phyloP scores from a whole-genome alignment of 2,329 filamentous ascomycete genomes.

The Fusarium sp. region DNA sequence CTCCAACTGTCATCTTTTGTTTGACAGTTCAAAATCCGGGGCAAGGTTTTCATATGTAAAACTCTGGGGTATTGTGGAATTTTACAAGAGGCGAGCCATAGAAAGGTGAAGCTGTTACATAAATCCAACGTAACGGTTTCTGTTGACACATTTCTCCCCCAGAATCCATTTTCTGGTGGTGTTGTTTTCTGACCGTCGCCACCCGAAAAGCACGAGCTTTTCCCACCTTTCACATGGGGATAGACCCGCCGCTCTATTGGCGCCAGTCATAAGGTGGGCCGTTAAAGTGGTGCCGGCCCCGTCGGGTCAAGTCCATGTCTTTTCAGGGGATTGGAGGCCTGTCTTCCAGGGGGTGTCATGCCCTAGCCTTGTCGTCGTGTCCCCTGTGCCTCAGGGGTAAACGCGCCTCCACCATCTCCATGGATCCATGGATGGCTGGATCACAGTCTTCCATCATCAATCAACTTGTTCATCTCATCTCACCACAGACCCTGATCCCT shows the following conservation, averaged over 20 bases:
- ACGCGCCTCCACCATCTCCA: neutral
- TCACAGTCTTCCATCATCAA: neutral
- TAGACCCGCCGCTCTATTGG: neutral
- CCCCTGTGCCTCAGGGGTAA: constrained; percentile 2
- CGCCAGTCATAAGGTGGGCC: neutral
- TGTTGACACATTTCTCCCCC: neutral
- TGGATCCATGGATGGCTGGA: neutral
- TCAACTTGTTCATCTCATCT: constrained; percentile 8
- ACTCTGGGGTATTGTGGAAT: constrained; percentile 40
- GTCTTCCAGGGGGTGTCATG: neutral
- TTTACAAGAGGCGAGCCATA: constrained; percentile 29
- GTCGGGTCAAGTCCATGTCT: neutral
- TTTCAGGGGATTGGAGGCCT: constrained; percentile 1
- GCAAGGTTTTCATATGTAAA: constrained; percentile 7
- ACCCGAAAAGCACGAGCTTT: constrained; percentile 3
- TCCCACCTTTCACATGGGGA: neutral
- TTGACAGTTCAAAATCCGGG: constrained; percentile 10
- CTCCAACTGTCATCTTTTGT: neutral
- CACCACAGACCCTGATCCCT: constrained; percentile 3
- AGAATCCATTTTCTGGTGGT: neutral
- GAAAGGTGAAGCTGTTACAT: constrained; percentile 42
- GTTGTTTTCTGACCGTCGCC: constrained; percentile 1
- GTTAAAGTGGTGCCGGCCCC: neutral
- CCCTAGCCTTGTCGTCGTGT: neutral
- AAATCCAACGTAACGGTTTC: constrained; percentile 42